Conservation (phyloP, 2,329 filamentous ascomycete species). For the Colletotrichum scovillei region DNA sequence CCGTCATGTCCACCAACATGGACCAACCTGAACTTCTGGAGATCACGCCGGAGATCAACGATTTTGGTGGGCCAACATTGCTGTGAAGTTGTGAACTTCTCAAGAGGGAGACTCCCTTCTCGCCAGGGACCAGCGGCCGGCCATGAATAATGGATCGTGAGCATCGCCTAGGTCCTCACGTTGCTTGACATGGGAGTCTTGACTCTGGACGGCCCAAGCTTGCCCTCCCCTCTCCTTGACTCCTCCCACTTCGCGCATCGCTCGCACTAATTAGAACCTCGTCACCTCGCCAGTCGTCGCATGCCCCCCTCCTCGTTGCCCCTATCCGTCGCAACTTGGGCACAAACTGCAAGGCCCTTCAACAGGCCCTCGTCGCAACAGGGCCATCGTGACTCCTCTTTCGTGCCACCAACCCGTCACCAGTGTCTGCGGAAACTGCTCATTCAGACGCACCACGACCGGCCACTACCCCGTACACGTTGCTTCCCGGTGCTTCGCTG, state of each 20-base stretch:
- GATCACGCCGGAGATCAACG: conserved; percentile 27
- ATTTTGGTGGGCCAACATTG: not conserved
- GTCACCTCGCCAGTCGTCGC: not conserved
- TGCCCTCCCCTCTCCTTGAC: not conserved
- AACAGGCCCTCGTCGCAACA: conserved; percentile 31
- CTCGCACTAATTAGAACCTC: not conserved
- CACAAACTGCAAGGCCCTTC: not conserved
- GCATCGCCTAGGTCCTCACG: not conserved
- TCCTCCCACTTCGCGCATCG: not conserved
- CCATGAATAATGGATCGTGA: not conserved
- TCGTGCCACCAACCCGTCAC: conserved; percentile 20
- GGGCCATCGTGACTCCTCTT: conserved; percentile 9
- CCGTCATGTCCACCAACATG: not conserved
- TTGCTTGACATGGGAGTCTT: not conserved
- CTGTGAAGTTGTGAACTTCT: not conserved
- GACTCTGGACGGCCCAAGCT: conserved; percentile 15
- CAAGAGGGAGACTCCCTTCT: not conserved
- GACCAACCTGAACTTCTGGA: conserved; percentile 17
- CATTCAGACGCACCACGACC: not conserved
- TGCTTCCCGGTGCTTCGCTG: conserved; percentile 13
- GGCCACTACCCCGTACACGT: not conserved
- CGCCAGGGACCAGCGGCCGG: not conserved
- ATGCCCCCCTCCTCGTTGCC: not conserved
- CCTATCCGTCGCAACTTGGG: conserved; percentile 6
- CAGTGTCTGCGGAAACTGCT: conserved; percentile 13